Evolutionary conservation across 169 alveolate species (phyloP), one percentile per base, ranked within the genome.

Genomic region (Eimeria sp.): DNA sequence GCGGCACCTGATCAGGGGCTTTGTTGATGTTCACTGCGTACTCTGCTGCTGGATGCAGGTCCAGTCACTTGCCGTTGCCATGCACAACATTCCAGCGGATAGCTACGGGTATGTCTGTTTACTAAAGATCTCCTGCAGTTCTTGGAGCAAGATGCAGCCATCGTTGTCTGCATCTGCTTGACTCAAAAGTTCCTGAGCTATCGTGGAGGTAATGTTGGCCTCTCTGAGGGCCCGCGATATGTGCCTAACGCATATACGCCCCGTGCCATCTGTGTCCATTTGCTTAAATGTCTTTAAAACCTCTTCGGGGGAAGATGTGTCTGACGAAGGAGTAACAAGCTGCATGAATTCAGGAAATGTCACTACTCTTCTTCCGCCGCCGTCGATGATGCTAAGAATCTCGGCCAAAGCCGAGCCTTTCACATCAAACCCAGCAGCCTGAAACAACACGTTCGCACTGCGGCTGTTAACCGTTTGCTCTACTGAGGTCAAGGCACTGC

Each of bases 371-470:
- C 93, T 30, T 6, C 82, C 82, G 45, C 93, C 30, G n/a, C 82
- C 45, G 63, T 86, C 93, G 40, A 86, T 61, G 4, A 86, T 27
- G 45, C 80, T 22, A 16, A 86, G 80, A n/a, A 86, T 61, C 18
- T 86, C 93, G 51, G 93, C 57, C 82, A 86, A 49, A 27, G 93
- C 93, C 25, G 82, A 58, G 82, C 93, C 93, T 63, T 49, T 30
- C n/a, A 86, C 93, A 30, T 86, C 93, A 61, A 86, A 86, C 63
- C 93, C 93, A 40, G 93, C 93, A 57, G 93, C 93, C 93, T 86
- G 80, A 30, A 7, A 63, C 16, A 5, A 86, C 18, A 61, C 9
- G 43, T 22, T 86, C 58, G 58, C 49, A 82, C 14, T 27, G 70
- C 30, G 4, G 45, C 49, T 54, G 57, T 16, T 20, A 45, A 22